Evolutionary conservation across 352 stramenopile species (phyloP), one percentile per base, ranked within the genome.

Genomic region (Thalassiosira livingstoniorum): DNA sequence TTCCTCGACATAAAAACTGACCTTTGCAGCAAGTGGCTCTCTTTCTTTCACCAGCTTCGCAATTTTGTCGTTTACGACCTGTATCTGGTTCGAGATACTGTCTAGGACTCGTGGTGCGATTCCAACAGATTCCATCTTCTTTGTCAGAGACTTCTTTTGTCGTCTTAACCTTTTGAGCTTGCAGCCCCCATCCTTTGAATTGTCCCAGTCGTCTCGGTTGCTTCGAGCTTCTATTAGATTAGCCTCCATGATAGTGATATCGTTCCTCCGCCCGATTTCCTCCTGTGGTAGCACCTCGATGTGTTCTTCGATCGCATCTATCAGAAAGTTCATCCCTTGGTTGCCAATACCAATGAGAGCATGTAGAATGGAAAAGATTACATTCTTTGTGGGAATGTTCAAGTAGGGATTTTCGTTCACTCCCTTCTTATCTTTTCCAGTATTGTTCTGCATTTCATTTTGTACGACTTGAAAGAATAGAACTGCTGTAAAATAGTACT

Each of bases 261-360:
- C 57, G 25, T 25, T 27, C 2, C 10, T 45, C 5, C 39, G n/a
- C 1, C 57, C 18, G 25, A 65, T 34, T 54, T 68, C 60, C 23
- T 68, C 34, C 2, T 4, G 32, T 32, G 34, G 60, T 2, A 68
- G 2, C 32, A 2, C 4, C 34, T 71, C 37, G 27, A 60, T 71
- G 7, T 71, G 25, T 31, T 15, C 18, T 4, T 71, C 62, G 29
- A 71, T n/a, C 27, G 42, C 31, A 32, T 75, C 53, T 42, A 66
- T 27, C 1, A 75, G 21, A 57, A 66, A 29, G 2, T 55, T 13
- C 66, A 75, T 43, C 5, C 64, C 57, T 27, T 7, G 4, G 29
- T 65, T 57, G 1, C 66, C 51, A 57, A 75, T 29, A 21, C 66
- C 66, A 39, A 75, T 75, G 21, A 75, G n/a, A 25, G 64, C 25